Base-by-base conservation (phyloP, 345 rosid species). In the Salix purpurea region DNA sequence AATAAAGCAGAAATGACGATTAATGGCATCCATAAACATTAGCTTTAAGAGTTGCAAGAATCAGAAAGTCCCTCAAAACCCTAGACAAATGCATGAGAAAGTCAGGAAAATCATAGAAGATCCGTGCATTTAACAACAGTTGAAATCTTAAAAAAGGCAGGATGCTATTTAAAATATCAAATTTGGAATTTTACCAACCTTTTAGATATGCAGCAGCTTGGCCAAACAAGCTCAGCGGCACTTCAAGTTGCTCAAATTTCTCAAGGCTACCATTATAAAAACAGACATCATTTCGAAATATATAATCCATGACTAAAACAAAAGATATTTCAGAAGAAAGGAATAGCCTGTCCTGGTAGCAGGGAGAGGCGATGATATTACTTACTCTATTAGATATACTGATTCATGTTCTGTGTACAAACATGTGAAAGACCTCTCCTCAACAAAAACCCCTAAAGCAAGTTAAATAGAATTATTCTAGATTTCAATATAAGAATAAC, bases 161-260 rank as follows among this genome's bases (percentile, higher is more conserved):
- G 52, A 44, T 71, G 65, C 56, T 24, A n/a, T 12, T 7, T 13
- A 9, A 60, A 26, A 62, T 37, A 42, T 14, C 68, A 8, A 54
- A 66, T 50, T 6, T 28, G 40, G 66, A 80, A 56, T 73, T 65
- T 14, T n/a, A 78, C 79, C 66, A 81, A 94, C 98, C 99, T 90
- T 89, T 87, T 68, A 91, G 82, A 82, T 88, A 93, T 56, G 87
- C 89, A 65, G 88, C 90, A 78, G 90, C 85, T 82, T 91, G 89
- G 80, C 97, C 96, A 81, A 93, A 93, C 83, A 91, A 74, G 23
- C 85, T 90, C 82, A 81, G 54, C 74, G 95, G 90, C 81, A 93
- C 94, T 80, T 93, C 96, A 74, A 90, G 66, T 85, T 96, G 98
- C 82, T 96, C 98, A 85, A 86, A 93, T 60, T 92, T 91, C 78